These are phyloP conservation scores for Daldinia grandis DNA, from an alignment of 495 filamentous ascomycete species.

Conservation along the genomic window DNA sequence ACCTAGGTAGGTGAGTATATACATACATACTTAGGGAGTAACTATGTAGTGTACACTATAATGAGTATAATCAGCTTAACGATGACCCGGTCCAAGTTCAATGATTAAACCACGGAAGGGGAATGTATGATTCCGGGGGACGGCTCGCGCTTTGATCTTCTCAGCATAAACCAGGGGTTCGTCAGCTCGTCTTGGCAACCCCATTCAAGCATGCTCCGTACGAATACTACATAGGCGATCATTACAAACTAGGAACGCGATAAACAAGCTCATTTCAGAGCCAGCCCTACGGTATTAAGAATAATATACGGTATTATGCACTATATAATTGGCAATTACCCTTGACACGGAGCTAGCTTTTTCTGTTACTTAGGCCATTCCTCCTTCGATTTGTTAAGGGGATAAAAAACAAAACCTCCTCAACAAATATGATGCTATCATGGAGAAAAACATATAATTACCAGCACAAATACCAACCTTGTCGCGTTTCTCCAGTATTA, in stretches of 20 bases:
- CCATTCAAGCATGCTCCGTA: background rate
- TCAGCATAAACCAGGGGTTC: slow-evolving; percentile 9
- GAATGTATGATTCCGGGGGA: slow-evolving; percentile 20
- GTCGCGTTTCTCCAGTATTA: background rate
- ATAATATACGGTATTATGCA: background rate
- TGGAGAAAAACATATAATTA: too few species aligned
- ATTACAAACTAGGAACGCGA: background rate
- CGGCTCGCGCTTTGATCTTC: slow-evolving; percentile 20
- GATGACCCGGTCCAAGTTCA: background rate
- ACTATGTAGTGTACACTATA: slow-evolving; percentile 11
- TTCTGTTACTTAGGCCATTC: too few species aligned
- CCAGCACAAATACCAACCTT: background rate
- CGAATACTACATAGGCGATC: background rate
- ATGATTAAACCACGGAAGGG: slow-evolving; percentile 18
- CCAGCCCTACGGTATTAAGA: background rate
- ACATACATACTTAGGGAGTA: slow-evolving; percentile 18
- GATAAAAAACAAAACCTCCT: too few species aligned
- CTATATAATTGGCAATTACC: background rate
- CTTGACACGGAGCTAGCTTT: background rate
- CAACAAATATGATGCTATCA: too few species aligned
- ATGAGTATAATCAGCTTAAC: background rate
- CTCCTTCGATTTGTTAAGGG: too few species aligned
- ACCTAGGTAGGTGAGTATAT: too few species aligned
- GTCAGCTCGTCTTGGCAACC: slow-evolving; percentile 20
- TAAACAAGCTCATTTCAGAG: background rate